These are phyloP conservation scores for Kandelia obovata DNA, from an alignment of 345 rosid species.

Conservation along the genomic window DNA sequence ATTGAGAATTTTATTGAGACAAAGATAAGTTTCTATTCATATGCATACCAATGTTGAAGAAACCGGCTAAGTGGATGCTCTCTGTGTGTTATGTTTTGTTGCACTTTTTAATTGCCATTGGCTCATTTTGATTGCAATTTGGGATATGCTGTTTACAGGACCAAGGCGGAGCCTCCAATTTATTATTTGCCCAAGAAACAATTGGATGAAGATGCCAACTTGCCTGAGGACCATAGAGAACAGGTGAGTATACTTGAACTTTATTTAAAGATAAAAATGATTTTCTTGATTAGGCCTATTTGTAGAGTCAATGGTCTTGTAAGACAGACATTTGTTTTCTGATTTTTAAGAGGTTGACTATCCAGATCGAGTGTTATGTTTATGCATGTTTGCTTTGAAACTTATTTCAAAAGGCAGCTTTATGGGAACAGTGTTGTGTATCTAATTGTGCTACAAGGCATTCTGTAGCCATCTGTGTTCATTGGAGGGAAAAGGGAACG, in stretches of 20 bases:
- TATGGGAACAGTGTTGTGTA: background rate
- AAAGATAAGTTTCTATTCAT: constrained; percentile 85
- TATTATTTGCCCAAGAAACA: constrained; percentile 70
- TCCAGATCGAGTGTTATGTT: background rate
- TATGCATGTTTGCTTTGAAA: background rate
- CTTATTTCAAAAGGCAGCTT: background rate
- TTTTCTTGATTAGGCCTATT: background rate
- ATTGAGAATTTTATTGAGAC: constrained; percentile 92
- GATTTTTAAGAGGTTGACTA: background rate
- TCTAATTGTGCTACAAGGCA: constrained; percentile 4
- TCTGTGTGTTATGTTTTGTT: constrained; percentile 25
- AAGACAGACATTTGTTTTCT: background rate
- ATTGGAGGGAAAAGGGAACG: background rate
- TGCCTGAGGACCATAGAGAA: constrained; percentile 58
- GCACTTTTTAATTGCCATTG: constrained; percentile 8
- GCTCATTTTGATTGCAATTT: constrained; percentile 23
- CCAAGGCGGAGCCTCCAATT: constrained; percentile 80
- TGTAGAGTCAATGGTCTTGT: background rate
- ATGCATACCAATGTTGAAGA: constrained; percentile 57
- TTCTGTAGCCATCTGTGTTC: constrained; percentile 1
- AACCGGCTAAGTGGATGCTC: constrained; percentile 30
- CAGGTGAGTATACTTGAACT: constrained; percentile 39
- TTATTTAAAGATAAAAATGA: background rate
- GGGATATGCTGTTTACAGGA: constrained; percentile 50
- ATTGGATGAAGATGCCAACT: constrained; percentile 52